Base-by-base conservation (phyloP, 176 grass and related monocot genomes). In the Tillandsia leiboldiana region DNA sequence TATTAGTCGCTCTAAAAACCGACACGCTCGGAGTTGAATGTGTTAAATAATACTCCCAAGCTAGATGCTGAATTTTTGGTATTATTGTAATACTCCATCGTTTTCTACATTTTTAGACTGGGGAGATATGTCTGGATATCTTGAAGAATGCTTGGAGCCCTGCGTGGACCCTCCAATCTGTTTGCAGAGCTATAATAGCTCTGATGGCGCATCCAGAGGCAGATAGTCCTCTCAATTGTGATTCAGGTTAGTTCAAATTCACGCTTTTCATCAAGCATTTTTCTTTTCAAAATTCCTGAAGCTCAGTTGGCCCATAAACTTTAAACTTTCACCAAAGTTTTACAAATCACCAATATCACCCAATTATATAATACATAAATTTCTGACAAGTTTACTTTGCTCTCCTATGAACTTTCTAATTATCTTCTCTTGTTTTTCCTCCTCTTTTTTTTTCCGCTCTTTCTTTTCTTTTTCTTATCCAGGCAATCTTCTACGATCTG, bases 61-160 rank as follows among this genome's bases (percentile, higher is more conserved):
- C 54, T 20, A 59, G 14, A 59, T 59, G n/a, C n/a, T 18, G 14
- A 59, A 59, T 59, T 59, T 59, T 17, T 20, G 22, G 56, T 42
- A 33, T 33, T 33, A 49, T 73, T 53, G 18, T 87, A 52, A 48
- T 49, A 52, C 28, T 77, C 51, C 12, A 54, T 70, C 67, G 9
- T 51, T 23, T 2, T 70, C 2, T 13, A 66, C 76, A 70, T 20
- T 63, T 73, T 49, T 57, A 99, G 95, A 94, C 90, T 1, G 95
- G 95, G 78, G 95, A 99, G 73, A 99, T 99, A 80, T 99, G 95
- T 70, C 75, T 99, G 20, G 95, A 99, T 86, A 99, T 99, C 57
- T 86, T 94, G 84, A 99, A 99, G 80, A 99, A 99, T 86, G 90
- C 95, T 2, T 99, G 95, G 95, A 99, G 95, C 71, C 95, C 95